Base-by-base conservation (phyloP, 2,329 filamentous ascomycete genomes). In the Neopestalotiopsis sp. region DNA sequence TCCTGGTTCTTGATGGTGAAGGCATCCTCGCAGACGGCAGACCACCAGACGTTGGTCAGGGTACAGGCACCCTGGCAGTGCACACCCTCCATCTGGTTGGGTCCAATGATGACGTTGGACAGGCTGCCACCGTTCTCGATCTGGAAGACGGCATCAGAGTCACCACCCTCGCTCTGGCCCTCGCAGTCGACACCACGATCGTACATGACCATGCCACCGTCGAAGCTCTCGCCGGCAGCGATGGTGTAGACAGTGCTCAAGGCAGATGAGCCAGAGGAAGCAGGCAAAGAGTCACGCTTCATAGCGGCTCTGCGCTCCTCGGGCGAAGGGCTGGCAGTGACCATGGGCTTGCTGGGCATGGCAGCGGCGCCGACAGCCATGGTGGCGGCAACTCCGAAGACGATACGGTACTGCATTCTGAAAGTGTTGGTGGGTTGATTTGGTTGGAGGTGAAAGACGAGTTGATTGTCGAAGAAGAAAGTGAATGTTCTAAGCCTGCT, bases 161-260 rank as follows among this genome's bases (percentile, higher is more conserved):
- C 79, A 24, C 81, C 83, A 38, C 82, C 83, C 69, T 86, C 84
- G 38, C 67, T 72, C 69, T 84, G 82, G 13, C 81, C 83, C n/a
- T 74, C 76, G 75, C 83, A 85, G 74, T 69, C 71, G 78, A 78
- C 75, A 68, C 80, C 82, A 70, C 84, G 83, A 70, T 83, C 84
- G 77, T 80, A 85, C 67, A 79, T 79, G 71, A 80, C 77, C 82
- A 85, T 83, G 32, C 79, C 82, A 68, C 84, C 83, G 71, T 86
- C 84, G 71, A 84, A 84, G 62, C 73, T 45, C 62, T 67, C 70
- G 58, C 70, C 66, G 49, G 71, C 67, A 24, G 72, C 71, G 38
- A 70, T 71, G 52, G 72, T 72, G 13, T 71, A 52, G 62, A 68
- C 69, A 68, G 59, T 65, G 28, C 69, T 67, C 67, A 67, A 52